A percentile compares a stretch with the other conserved stretches of the same genome.
These are phyloP conservation scores for Ampelocalamus luodianensis DNA, from an alignment of 176 grass and related monocot species.

Conservation along the genomic window DNA sequence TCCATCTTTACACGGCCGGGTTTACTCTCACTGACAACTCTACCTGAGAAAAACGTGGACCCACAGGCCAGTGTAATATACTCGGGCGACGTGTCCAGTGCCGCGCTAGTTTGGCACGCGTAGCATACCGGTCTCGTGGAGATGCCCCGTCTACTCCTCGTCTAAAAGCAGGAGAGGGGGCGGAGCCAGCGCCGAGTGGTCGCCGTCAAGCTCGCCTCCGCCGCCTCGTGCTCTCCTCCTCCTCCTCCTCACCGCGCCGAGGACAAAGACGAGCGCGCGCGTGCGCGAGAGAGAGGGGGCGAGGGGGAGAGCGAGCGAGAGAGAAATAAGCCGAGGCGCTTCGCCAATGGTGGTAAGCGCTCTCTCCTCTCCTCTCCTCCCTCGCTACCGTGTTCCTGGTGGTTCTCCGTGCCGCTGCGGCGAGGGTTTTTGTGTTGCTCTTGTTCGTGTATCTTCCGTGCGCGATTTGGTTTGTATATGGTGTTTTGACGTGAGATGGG, in stretches of 20 bases:
- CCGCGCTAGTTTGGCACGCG: constrained; percentile 10
- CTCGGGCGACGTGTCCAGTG: background rate
- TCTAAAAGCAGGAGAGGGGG: background rate
- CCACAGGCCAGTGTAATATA: background rate
- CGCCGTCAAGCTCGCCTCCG: background rate
- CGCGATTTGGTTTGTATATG: background rate
- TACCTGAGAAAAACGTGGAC: accelerated
- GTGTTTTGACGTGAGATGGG: background rate
- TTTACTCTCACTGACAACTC: background rate
- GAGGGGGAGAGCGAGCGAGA: background rate
- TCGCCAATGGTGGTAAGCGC: constrained; percentile 41
- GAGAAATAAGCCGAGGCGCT: background rate
- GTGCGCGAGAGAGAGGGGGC: background rate
- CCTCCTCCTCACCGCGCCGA: background rate
- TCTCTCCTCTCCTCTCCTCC: background rate
- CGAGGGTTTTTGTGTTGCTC: background rate
- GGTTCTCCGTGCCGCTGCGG: background rate
- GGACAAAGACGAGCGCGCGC: background rate
- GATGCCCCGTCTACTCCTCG: background rate
- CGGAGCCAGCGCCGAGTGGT: background rate
- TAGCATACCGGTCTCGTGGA: background rate
- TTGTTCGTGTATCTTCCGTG: background rate
- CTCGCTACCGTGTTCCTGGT: background rate
- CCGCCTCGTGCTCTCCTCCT: background rate
- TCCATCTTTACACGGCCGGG: background rate